A percentile compares a stretch with the other conserved stretches of the same genome.
These are phyloP conservation scores for Ophioceras dolichostomum DNA, from an alignment of 2,329 filamentous ascomycete genomes.

Conservation along the genomic window DNA sequence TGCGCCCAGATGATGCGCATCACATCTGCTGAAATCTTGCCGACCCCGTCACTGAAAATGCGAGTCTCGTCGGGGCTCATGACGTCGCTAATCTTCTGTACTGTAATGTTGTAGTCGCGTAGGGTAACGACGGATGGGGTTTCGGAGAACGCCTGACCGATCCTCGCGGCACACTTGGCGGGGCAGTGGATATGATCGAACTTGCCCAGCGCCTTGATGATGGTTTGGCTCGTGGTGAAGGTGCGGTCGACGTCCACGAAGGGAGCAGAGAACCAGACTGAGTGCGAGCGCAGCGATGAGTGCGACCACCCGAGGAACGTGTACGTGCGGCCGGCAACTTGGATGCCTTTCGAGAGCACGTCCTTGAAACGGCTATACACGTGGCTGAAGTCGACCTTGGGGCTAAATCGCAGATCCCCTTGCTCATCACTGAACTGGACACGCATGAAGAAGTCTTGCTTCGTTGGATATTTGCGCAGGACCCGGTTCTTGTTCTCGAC, in stretches of 20 bases:
- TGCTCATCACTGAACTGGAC: constrained; percentile 67
- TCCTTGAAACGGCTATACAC: constrained; percentile 49
- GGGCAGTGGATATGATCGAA: constrained; percentile 38
- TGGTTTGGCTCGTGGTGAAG: constrained; percentile 23
- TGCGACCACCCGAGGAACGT: constrained; percentile 68
- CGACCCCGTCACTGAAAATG: constrained; percentile 70
- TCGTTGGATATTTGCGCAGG: constrained; percentile 48
- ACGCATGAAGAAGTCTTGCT: constrained; percentile 53
- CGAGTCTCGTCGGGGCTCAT: constrained; percentile 32
- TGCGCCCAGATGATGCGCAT: constrained; percentile 46
- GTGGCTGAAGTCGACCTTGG: constrained; percentile 31
- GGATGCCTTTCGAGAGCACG: constrained; percentile 46
- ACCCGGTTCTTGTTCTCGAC: constrained; percentile 59
- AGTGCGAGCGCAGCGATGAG: constrained; percentile 61
- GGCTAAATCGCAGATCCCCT: constrained; percentile 48
- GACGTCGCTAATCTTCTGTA: constrained; percentile 34
- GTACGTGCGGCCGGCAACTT: constrained; percentile 50
- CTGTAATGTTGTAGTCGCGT: constrained; percentile 19
- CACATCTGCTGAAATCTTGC: constrained; percentile 53
- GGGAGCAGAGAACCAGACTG: constrained; percentile 49
- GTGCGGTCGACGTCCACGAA: constrained; percentile 24
- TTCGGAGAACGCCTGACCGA: constrained; percentile 62
- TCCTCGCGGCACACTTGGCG: constrained; percentile 44
- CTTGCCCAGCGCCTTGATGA: constrained; percentile 36
- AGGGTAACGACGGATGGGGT: constrained; percentile 52